These are phyloP conservation scores for Pulveroboletus frians DNA, from an alignment of 768 basidiomycete species.

Conservation along the genomic window DNA sequence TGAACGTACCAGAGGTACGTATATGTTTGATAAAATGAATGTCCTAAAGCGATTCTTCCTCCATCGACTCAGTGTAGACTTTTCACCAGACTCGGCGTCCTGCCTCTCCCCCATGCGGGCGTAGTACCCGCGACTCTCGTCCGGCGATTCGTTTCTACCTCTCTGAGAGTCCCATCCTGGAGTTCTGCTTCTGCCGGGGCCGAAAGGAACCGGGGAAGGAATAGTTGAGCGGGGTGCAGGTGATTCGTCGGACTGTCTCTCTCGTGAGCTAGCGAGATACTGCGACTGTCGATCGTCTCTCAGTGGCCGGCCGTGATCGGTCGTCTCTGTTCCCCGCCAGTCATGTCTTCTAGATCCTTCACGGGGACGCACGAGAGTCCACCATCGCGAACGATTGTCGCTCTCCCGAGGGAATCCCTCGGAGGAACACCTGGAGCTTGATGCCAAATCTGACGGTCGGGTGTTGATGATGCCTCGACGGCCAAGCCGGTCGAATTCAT, in stretches of 20 bases:
- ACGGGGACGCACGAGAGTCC: slow-evolving; percentile 64
- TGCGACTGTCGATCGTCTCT: slow-evolving; percentile 17
- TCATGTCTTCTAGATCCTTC: slow-evolving; percentile 18
- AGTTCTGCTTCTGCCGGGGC: slow-evolving; percentile 50
- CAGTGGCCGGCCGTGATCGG: background rate
- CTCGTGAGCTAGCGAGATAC: slow-evolving; percentile 6
- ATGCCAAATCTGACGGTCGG: slow-evolving; percentile 49
- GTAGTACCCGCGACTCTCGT: slow-evolving; percentile 13
- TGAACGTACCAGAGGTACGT: slow-evolving; percentile 67
- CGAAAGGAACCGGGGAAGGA: slow-evolving; percentile 36
- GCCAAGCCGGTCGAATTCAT: slow-evolving; percentile 32
- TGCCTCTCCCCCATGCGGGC: slow-evolving; percentile 14
- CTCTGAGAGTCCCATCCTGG: slow-evolving; percentile 66
- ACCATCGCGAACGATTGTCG: slow-evolving; percentile 55
- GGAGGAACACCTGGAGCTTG: slow-evolving; percentile 42
- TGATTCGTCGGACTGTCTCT: slow-evolving; percentile 20
- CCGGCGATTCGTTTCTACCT: slow-evolving; percentile 9
- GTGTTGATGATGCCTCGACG: slow-evolving; percentile 34
- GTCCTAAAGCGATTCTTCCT: slow-evolving; percentile 48
- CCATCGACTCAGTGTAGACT: slow-evolving; percentile 25
- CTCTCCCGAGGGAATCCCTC: slow-evolving; percentile 28
- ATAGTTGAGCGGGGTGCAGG: slow-evolving; percentile 20
- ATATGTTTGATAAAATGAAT: slow-evolving; percentile 69
- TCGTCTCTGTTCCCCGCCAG: slow-evolving; percentile 1
- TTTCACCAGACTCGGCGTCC: slow-evolving; percentile 29